These are phyloP conservation scores for Fusarium albosuccineum DNA, from an alignment of 2,329 filamentous ascomycete species.

Conservation along the genomic window DNA sequence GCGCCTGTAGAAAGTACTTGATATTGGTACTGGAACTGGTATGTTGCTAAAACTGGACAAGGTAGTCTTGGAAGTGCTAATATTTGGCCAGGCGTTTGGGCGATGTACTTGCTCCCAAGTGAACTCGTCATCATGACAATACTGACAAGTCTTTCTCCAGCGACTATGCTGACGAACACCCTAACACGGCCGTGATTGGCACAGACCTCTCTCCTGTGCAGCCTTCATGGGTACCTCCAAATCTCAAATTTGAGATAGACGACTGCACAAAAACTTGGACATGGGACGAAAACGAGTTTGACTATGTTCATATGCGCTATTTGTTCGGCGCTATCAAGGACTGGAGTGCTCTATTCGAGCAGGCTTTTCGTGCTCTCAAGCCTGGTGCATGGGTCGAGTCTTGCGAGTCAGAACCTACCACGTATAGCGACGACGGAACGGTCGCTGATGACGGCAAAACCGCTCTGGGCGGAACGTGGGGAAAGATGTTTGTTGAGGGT, in stretches of 20 bases:
- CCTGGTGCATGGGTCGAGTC: slow-evolving; percentile 29
- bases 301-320: slow-evolving; percentile 25
- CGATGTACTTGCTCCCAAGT: slow-evolving; percentile 4
- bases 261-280: slow-evolving; percentile 20
- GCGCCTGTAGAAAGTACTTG: slow-evolving; percentile 25
- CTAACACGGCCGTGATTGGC: slow-evolving; percentile 12
- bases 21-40: slow-evolving; percentile 41
- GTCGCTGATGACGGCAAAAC: slow-evolving; percentile 5
- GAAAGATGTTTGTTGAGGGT: slow-evolving; percentile 16
- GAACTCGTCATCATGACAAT: neutral
- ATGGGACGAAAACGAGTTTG: slow-evolving; percentile 16
- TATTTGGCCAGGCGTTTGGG: slow-evolving; percentile 9
- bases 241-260: slow-evolving; percentile 24
- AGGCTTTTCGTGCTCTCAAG: slow-evolving; percentile 12
- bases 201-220: slow-evolving; percentile 23
- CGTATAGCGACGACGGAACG: slow-evolving; percentile 21
- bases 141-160: neutral
- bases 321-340: slow-evolving; percentile 17
- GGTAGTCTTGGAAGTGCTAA: neutral
- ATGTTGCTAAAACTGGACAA: neutral
- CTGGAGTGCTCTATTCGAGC: slow-evolving; percentile 14
- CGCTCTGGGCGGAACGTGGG: slow-evolving; percentile 15
- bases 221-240: slow-evolving; percentile 17
- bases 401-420: slow-evolving; percentile 12
- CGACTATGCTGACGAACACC: slow-evolving; percentile 24